A percentile compares a stretch with the other conserved stretches of the same genome.
Conservation (phyloP, 139 green algal species). For the Trebouxia sp. region DNA sequence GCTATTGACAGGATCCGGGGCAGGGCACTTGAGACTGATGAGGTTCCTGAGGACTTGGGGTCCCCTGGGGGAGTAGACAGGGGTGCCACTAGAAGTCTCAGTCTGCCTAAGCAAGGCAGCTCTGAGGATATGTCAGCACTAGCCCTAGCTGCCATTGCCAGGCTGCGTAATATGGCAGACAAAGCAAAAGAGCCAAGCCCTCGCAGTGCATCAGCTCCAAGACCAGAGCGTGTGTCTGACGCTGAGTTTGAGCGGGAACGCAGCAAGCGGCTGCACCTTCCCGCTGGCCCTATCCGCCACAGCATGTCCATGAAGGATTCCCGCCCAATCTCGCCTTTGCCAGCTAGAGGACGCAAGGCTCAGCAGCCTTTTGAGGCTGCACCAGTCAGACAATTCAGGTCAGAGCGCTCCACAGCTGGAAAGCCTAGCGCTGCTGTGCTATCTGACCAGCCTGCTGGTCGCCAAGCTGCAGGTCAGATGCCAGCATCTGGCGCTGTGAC, state of each 20-base stretch:
- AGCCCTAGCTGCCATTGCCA: constrained; percentile 20
- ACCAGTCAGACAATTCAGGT: not conserved
- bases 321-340: not conserved
- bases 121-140: constrained; percentile 25
- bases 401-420: not conserved
- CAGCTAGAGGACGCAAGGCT: not conserved
- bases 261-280: not conserved
- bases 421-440: too few species aligned
- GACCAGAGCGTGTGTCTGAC: not conserved
- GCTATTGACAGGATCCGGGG: constrained; percentile 17
- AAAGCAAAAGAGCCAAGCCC: constrained; percentile 22
- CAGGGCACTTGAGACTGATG: not conserved
- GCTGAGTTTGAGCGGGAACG: constrained; percentile 6
- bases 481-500: not conserved
- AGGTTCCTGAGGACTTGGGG: not conserved
- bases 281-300: not conserved
- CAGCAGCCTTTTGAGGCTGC: not conserved
- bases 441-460: too few species aligned
- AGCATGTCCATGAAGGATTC: not conserved
- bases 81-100: not conserved
- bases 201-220: not conserved
- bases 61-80: not conserved
- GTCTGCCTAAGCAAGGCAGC: constrained; percentile 3
- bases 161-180: constrained; percentile 23
- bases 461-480: too few species aligned